A percentile compares a stretch with the other conserved stretches of the same genome.
Evolutionary conservation across 1,139 yeast genomes (phyloP).

Genomic region (Pneumocystis jirovecii): DNA sequence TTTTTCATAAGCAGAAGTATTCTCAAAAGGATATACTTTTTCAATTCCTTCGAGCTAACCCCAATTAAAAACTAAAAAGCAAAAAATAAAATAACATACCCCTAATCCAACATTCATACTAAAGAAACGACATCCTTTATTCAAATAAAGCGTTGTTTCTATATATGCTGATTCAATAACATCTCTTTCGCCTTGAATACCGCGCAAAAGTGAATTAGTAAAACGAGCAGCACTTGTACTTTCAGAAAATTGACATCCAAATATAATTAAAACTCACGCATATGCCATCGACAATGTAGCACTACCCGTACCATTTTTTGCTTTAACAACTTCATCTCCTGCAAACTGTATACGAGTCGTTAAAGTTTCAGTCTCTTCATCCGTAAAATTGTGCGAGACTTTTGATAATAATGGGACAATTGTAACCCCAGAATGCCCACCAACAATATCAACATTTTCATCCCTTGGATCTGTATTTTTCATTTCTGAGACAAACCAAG

Average conservation of each 20-base stretch:
- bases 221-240: slow-evolving; percentile 17
- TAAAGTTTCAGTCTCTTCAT: slow-evolving; percentile 47
- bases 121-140: slow-evolving; percentile 75
- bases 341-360: slow-evolving; percentile 94
- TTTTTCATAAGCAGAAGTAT: slow-evolving; percentile 72
- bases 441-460: slow-evolving; percentile 50
- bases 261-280: slow-evolving; percentile 57
- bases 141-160: slow-evolving; percentile 46
- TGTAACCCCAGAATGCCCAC: slow-evolving; percentile 98
- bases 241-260: neutral
- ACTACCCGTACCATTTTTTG: slow-evolving; percentile 97
- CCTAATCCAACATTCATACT: slow-evolving; percentile 85
- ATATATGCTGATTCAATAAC: slow-evolving; percentile 49
- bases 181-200: slow-evolving; percentile 34
- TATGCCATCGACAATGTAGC: slow-evolving; percentile 98
- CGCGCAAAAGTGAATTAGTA: slow-evolving; percentile 36
- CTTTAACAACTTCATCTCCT: slow-evolving; percentile 98
- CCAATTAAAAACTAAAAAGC: neutral
- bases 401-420: slow-evolving; percentile 87
- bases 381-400: slow-evolving; percentile 38
- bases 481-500: slow-evolving; percentile 73
- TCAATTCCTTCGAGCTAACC: slow-evolving; percentile 50
- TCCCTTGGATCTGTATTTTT: slow-evolving; percentile 37
- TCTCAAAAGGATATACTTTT: slow-evolving; percentile 55
- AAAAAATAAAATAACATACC: neutral